These are phyloP conservation scores for Logfia minima DNA, from an alignment of 129 eudicot genomes.

Conservation along the genomic window DNA sequence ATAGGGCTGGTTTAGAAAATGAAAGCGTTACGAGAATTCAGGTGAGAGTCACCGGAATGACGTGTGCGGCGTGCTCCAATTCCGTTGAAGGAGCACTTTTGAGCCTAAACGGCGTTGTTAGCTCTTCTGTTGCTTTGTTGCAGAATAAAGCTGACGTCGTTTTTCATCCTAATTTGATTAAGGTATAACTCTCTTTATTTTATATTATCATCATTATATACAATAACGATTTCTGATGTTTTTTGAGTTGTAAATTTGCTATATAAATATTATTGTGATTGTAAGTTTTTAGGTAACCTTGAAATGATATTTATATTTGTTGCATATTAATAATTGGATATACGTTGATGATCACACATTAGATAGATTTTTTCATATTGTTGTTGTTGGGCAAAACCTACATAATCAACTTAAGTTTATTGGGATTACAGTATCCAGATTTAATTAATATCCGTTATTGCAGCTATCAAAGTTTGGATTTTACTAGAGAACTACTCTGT, in stretches of 20 bases:
- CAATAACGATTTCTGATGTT: not conserved
- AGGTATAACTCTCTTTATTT: constrained; percentile 35
- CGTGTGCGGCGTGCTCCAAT: constrained; percentile 84
- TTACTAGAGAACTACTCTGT: not conserved
- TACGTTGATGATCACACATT: not conserved
- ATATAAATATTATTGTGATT: constrained; percentile 4
- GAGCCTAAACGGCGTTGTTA: constrained; percentile 58
- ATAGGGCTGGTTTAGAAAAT: not conserved
- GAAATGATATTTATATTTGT: not conserved
- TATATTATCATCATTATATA: not conserved
- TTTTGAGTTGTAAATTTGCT: not conserved
- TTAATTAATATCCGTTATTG: not conserved
- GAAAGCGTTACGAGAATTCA: constrained; percentile 45
- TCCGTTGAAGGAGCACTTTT: constrained; percentile 77
- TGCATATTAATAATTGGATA: not conserved
- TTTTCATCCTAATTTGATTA: constrained; percentile 50
- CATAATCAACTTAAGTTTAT: too few relatives aligned
- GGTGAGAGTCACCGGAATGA: constrained; percentile 85
- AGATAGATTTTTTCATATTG: too few relatives aligned
- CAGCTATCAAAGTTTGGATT: not conserved
- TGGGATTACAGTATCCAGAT: not conserved
- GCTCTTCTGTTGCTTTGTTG: constrained; percentile 75
- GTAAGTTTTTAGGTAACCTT: constrained; percentile 9
- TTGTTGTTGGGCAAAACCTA: too few relatives aligned
- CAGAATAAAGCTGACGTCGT: constrained; percentile 74